phyloP scores from a whole-genome alignment of 371 early-diverging fungal genomes.

The Syncephalis plumigaleata region DNA sequence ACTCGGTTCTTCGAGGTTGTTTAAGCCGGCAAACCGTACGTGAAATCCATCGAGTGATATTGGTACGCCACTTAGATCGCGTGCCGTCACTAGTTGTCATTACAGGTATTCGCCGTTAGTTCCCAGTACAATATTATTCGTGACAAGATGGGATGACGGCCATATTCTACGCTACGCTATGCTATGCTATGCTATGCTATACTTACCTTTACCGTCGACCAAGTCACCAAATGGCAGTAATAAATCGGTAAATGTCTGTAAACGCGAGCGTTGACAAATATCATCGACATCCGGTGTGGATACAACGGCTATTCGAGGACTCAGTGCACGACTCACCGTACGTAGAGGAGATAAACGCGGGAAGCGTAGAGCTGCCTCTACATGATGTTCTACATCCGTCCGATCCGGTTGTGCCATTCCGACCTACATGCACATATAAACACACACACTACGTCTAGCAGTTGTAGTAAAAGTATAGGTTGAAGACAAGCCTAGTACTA shows the following conservation, averaged over 20 bases:
- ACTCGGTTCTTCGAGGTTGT: conserved; percentile 35
- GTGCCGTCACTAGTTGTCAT: conserved; percentile 32
- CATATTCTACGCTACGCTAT: too few species aligned
- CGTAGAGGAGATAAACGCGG: conserved; percentile 21
- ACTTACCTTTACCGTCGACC: conserved; percentile 51
- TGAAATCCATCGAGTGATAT: conserved; percentile 41
- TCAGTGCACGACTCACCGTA: conserved; percentile 35
- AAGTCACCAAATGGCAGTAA: conserved; percentile 68
- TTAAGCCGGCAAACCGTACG: conserved; percentile 38
- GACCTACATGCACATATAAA: too few species aligned
- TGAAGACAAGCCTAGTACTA: too few species aligned
- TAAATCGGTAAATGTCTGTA: conserved; percentile 51
- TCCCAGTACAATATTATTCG: too few species aligned
- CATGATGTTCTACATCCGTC: too few species aligned
- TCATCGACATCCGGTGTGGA: conserved; percentile 56
- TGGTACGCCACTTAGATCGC: conserved; percentile 47
- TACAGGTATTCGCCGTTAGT: too few species aligned
- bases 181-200: neutral
- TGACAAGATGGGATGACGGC: too few species aligned
- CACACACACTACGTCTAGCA: too few species aligned
- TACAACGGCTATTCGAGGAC: conserved; percentile 56
- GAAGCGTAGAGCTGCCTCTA: neutral
- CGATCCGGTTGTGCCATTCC: too few species aligned
- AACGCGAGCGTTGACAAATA: conserved; percentile 41
- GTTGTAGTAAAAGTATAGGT: too few species aligned